These are phyloP conservation scores for Hylodesmum podocarpum DNA, from an alignment of 306 rosid genomes.

Conservation along the genomic window DNA sequence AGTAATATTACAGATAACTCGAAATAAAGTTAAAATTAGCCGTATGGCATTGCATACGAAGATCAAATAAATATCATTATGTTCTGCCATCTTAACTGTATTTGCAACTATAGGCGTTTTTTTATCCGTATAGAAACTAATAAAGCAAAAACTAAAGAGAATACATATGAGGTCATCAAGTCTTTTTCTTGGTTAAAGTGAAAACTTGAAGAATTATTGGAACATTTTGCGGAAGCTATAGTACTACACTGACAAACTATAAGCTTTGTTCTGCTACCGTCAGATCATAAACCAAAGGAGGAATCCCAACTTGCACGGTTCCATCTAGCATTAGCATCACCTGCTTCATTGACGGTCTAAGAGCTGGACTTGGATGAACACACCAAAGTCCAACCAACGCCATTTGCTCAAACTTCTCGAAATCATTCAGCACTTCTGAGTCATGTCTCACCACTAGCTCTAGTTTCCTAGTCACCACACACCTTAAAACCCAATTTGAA, in stretches of 20 bases:
- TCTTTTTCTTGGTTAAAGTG: constrained; percentile 7
- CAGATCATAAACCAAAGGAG: constrained; percentile 35
- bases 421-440: constrained; percentile 33
- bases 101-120: too few species aligned
- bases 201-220: background rate
- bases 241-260: constrained; percentile 10
- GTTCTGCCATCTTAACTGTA: too few species aligned
- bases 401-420: constrained; percentile 43
- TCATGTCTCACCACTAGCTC: constrained; percentile 32
- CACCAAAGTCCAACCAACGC: constrained; percentile 44
- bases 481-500: constrained; percentile 30
- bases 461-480: constrained; percentile 17
- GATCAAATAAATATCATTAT: too few species aligned
- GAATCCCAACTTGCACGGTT: constrained; percentile 34
- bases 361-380: constrained; percentile 32
- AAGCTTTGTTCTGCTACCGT: background rate
- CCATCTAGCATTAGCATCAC: constrained; percentile 45
- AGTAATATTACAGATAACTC: too few species aligned
- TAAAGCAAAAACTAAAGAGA: too few species aligned
- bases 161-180: background rate
- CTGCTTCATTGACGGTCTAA: constrained; percentile 45
- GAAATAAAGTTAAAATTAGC: too few species aligned
- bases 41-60: too few species aligned
- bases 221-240: background rate
- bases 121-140: too few species aligned